Base-by-base conservation (phyloP, 148 eudicot genomes). In the Silene conica region DNA sequence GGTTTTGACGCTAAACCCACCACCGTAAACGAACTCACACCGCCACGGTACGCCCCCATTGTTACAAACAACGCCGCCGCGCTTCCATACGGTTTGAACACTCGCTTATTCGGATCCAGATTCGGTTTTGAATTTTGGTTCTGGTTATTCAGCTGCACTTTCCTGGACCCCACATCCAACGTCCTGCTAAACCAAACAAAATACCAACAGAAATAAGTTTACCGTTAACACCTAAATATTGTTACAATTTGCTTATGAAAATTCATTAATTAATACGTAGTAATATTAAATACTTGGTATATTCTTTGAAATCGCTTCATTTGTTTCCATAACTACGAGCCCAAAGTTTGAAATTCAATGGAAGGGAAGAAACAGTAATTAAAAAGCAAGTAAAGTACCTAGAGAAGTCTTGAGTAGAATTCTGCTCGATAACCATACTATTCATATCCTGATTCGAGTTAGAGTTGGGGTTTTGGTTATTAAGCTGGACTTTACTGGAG, bases 21-120 rank as follows among this genome's bases (percentile, higher is more conserved):
- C 6, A 88, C 76, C 41, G 89, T 63, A 73, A 88, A 86, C 0
- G 83, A 76, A 6, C 34, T 10, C 5, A 75, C 71, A 2, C 89
- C 92, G 23, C 87, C 86, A 5, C 92, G 81, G 77, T 88, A 88
- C 5, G 88, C 92, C 0, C 89, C 87, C 92, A 88, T 88, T 46
- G 85, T 82, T 9, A 88, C 87, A 41, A 86, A 88, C 7, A 85
- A 69, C 1, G 89, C 86, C 0, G 88, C 92, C 2, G 92, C 89
- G 18, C 78, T 84, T 3, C 92, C 92, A 66, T 77, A 79, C 12
- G 88, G 70, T n/a, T 58, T 57, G 76, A 88, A 86, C 6, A 56
- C 73, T 0, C 87, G 82, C 45, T 77, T 81, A 72, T 80, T 87
- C 13, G 82, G 85, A 77, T 84, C 64, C 1, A 18, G 68, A 19